phyloP scores from a whole-genome alignment of 306 rosid species.

The Oemleria cerasiformis region DNA sequence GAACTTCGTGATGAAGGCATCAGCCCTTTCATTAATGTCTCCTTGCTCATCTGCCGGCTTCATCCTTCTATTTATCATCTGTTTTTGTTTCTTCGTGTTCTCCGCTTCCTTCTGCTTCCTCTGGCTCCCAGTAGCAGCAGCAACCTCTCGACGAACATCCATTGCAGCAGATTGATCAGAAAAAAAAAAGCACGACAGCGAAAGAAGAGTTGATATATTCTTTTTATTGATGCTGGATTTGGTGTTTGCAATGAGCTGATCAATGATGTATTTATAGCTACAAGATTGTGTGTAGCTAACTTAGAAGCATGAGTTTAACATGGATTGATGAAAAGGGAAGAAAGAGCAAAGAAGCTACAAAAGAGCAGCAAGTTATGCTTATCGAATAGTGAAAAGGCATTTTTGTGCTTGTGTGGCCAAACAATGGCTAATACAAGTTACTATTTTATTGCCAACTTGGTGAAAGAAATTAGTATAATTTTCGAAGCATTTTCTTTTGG shows the following conservation, averaged over 20 bases:
- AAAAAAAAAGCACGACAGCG: neutral
- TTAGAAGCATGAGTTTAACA: conserved; percentile 28
- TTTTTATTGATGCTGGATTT: neutral
- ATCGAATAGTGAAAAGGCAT: neutral
- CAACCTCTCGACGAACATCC: conserved; percentile 40
- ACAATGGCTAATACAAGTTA: neutral
- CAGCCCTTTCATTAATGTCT: conserved; percentile 50
- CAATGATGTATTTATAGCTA: conserved; percentile 21
- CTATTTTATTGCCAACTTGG: conserved; percentile 23
- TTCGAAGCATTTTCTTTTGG: neutral
- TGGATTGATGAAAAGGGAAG: conserved; percentile 23
- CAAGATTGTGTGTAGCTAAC: neutral
- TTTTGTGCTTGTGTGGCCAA: neutral
- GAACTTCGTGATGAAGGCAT: conserved; percentile 60
- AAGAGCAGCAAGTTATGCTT: neutral
- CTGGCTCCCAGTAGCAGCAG: conserved; percentile 17
- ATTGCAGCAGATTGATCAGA: conserved; percentile 23
- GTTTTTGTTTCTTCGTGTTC: conserved; percentile 12
- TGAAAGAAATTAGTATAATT: neutral
- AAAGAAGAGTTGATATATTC: too few relatives aligned
- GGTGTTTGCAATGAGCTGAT: conserved; percentile 11
- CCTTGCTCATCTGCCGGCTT: conserved; percentile 19
- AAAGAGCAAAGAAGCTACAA: conserved; percentile 23
- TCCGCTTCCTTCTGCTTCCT: conserved; percentile 17
- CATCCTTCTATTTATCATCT: conserved; percentile 5